Percentiles rank a stretch among this genome's conserved stretches.
Conservation (phyloP, 495 filamentous ascomycete genomes). For the Hypoxylon perforatum region DNA sequence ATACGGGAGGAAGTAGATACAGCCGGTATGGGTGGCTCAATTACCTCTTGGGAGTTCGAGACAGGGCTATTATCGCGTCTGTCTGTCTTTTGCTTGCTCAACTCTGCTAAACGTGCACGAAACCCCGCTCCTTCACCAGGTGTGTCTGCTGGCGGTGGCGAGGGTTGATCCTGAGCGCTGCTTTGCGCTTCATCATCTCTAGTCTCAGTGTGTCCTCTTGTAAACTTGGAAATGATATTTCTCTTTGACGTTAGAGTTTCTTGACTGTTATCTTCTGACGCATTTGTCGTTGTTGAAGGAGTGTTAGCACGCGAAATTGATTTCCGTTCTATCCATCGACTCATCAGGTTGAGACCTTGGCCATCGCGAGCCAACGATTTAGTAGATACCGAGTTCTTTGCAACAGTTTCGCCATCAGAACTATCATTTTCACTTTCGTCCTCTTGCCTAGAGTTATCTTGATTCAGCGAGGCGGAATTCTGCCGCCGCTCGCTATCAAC, state of each 20-base stretch:
- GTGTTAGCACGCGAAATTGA: constrained; percentile 36
- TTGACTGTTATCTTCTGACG: constrained; percentile 7
- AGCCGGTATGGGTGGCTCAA: constrained; percentile 48
- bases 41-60: constrained; percentile 5
- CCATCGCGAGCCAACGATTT: constrained; percentile 33
- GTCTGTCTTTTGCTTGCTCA: constrained; percentile 16
- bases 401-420: neutral
- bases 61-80: constrained; percentile 1
- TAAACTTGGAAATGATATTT: constrained; percentile 21
- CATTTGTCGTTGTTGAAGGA: constrained; percentile 6
- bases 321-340: constrained; percentile 49
- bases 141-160: constrained; percentile 16
- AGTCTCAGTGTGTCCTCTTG: constrained; percentile 17
- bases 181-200: constrained; percentile 9
- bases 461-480: constrained; percentile 4
- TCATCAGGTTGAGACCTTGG: constrained; percentile 44
- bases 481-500: constrained; percentile 37
- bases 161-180: neutral
- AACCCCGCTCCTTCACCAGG: constrained; percentile 28
- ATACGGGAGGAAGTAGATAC: constrained; percentile 54
- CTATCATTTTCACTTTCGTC: constrained; percentile 19
- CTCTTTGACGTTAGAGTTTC: constrained; percentile 8
- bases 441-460: constrained; percentile 35
- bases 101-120: constrained; percentile 36
- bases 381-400: constrained; percentile 22